Percentiles rank a stretch among this genome's conserved stretches.
Evolutionary conservation across 768 basidiomycete genomes (phyloP).

Genomic region (Holtermanniella nyarrowii): DNA sequence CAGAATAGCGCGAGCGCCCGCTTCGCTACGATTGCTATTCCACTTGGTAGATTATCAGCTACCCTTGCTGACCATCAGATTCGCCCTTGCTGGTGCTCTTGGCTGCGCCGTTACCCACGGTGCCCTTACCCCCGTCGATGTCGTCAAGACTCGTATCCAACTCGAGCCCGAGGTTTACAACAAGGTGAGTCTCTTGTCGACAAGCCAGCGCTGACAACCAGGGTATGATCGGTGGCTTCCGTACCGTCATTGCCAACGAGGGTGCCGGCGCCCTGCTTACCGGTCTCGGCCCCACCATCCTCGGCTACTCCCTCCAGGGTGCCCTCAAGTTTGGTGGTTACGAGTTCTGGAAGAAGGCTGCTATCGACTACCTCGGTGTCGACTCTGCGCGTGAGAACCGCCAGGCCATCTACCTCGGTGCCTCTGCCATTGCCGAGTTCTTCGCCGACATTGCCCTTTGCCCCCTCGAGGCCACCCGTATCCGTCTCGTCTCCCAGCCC

Average conservation of each 20-base stretch:
- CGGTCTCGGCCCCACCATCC: conserved; percentile 81
- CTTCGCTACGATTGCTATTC: too few species aligned
- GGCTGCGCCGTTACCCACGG: conserved; percentile 42
- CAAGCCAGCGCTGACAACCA: conserved; percentile 25
- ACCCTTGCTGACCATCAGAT: too few species aligned
- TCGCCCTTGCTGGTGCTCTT: conserved; percentile 41
- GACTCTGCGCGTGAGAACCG: conserved; percentile 62
- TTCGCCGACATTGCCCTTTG: conserved; percentile 94
- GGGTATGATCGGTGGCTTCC: conserved; percentile 75
- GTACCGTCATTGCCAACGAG: conserved; percentile 77
- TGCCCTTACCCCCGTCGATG: conserved; percentile 54
- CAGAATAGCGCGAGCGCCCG: too few species aligned
- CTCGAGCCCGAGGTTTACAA: conserved; percentile 51
- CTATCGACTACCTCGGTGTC: conserved; percentile 74
- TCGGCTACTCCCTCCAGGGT: conserved; percentile 91
- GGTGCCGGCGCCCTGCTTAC: conserved; percentile 84
- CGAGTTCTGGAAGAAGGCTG: conserved; percentile 88
- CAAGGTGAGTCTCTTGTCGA: conserved; percentile 30
- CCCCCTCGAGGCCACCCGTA: conserved; percentile 60
- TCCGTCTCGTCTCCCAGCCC: conserved; percentile 44
- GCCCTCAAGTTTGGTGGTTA: conserved; percentile 97
- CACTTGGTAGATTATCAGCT: too few species aligned
- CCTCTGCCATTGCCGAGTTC: conserved; percentile 88
- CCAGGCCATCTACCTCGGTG: conserved; percentile 81
- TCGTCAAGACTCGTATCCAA: conserved; percentile 98